Conservation (phyloP, 768 basidiomycete species). For the Mycena polygramma region DNA sequence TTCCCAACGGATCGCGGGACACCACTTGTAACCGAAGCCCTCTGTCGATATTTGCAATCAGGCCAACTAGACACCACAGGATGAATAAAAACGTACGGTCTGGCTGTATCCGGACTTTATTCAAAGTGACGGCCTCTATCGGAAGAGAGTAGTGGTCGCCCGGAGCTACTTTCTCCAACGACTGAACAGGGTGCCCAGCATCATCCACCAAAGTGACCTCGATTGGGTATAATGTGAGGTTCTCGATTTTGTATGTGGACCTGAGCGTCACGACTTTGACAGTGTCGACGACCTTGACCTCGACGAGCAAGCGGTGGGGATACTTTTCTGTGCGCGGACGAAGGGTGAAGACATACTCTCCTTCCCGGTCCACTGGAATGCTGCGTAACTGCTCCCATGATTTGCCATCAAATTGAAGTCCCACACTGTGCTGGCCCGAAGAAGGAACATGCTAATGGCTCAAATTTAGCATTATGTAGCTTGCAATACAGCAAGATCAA, state of each 20-base stretch:
- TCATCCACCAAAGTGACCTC: slow-evolving; percentile 93
- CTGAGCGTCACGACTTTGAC: slow-evolving; percentile 95
- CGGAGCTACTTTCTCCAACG: slow-evolving; percentile 90
- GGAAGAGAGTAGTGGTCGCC: slow-evolving; percentile 92
- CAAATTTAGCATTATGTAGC: slow-evolving; percentile 16
- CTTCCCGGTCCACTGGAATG: slow-evolving; percentile 94
- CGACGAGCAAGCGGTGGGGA: slow-evolving; percentile 86
- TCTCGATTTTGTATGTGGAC: slow-evolving; percentile 93
- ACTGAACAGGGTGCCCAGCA: slow-evolving; percentile 82
- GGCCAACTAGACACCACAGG: too few species aligned
- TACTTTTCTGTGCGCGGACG: slow-evolving; percentile 83
- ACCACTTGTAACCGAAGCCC: slow-evolving; percentile 98
- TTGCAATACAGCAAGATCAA: background rate
- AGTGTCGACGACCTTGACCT: slow-evolving; percentile 90
- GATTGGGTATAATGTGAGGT: slow-evolving; percentile 90
- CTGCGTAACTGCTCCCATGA: slow-evolving; percentile 91
- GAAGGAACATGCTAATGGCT: slow-evolving; percentile 67
- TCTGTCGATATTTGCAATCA: slow-evolving; percentile 59
- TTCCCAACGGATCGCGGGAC: slow-evolving; percentile 88
- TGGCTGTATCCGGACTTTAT: slow-evolving; percentile 88
- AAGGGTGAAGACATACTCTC: slow-evolving; percentile 90
- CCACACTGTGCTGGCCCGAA: slow-evolving; percentile 86
- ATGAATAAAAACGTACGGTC: slow-evolving; percentile 74
- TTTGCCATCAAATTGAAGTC: slow-evolving; percentile 86
- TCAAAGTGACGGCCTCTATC: slow-evolving; percentile 87